These are phyloP conservation scores for Metschnikowia hibisci DNA, from an alignment of 805 yeast species.

Conservation along the genomic window DNA sequence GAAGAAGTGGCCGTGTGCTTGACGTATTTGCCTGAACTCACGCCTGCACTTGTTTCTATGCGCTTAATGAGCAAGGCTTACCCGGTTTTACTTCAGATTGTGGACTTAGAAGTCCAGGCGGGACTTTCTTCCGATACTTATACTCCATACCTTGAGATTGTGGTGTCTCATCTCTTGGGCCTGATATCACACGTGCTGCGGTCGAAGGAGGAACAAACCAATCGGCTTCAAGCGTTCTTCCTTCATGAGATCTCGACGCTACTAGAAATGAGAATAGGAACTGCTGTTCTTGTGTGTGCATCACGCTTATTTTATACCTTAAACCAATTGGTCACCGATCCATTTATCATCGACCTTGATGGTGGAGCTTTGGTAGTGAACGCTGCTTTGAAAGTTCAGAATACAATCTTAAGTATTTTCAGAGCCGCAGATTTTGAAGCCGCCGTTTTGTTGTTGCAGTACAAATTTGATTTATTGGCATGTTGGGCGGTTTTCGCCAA, in stretches of 20 bases:
- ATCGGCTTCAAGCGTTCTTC: constrained; percentile 15
- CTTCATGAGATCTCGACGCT: constrained; percentile 16
- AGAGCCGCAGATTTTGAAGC: constrained; percentile 18
- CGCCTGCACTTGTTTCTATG: constrained; percentile 21
- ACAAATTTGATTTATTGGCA: constrained; percentile 34
- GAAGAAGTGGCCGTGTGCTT: constrained; percentile 25
- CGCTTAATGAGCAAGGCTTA: constrained; percentile 23
- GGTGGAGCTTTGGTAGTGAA: constrained; percentile 15
- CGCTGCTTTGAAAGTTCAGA: constrained; percentile 24
- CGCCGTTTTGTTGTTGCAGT: constrained; percentile 18
- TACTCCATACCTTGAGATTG: constrained; percentile 20
- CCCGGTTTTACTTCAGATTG: constrained; percentile 15
- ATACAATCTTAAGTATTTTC: constrained; percentile 15
- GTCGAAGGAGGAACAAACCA: constrained; percentile 12
- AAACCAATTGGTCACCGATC: constrained; percentile 31
- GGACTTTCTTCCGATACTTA: constrained; percentile 1
- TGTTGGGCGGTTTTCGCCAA: constrained; percentile 29
- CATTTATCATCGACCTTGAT: constrained; percentile 23
- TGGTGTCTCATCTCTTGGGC: constrained; percentile 22
- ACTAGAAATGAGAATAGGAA: constrained; percentile 9
- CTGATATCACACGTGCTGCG: constrained; percentile 24
- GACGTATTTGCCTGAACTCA: constrained; percentile 25
- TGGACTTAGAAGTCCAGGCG: constrained; percentile 2
- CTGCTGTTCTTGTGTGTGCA: constrained; percentile 21
- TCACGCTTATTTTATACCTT: constrained; percentile 27